Evolutionary conservation across 2,329 filamentous ascomycete species (phyloP).

Genomic region (Sclerotinia trifoliorum): DNA sequence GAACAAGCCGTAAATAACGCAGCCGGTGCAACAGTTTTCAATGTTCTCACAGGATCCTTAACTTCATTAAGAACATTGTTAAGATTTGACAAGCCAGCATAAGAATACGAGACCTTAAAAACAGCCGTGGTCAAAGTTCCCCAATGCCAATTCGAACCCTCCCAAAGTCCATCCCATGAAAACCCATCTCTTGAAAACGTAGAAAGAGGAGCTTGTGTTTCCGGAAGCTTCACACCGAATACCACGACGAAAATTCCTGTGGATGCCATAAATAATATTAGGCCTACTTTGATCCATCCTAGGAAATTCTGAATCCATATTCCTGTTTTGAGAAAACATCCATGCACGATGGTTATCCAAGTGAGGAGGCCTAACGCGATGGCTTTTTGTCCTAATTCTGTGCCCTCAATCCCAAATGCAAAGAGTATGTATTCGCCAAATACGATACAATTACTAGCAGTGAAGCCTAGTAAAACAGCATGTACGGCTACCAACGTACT

Average conservation of each 20-base stretch:
- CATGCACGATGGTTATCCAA: slow-evolving; percentile 57
- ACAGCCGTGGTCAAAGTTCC: slow-evolving; percentile 57
- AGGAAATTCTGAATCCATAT: slow-evolving; percentile 60
- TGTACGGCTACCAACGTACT: slow-evolving; percentile 54
- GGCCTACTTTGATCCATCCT: slow-evolving; percentile 61
- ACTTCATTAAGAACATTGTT: slow-evolving; percentile 59
- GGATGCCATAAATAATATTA: slow-evolving; percentile 61
- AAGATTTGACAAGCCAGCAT: slow-evolving; percentile 53
- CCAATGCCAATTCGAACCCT: slow-evolving; percentile 67
- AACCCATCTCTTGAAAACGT: slow-evolving; percentile 6
- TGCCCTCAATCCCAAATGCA: slow-evolving; percentile 44
- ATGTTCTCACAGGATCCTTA: slow-evolving; percentile 54
- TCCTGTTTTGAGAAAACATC: slow-evolving; percentile 55
- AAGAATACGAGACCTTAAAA: slow-evolving; percentile 57
- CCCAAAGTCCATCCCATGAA: slow-evolving; percentile 57
- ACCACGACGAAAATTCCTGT: slow-evolving; percentile 60
- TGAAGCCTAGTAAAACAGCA: slow-evolving; percentile 51
- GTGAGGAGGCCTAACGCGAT: slow-evolving; percentile 53
- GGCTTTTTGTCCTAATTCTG: slow-evolving; percentile 48
- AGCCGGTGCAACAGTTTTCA: slow-evolving; percentile 55
- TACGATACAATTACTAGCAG: slow-evolving; percentile 52
- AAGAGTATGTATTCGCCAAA: slow-evolving; percentile 53
- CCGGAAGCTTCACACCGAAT: slow-evolving; percentile 40
- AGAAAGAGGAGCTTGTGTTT: slow-evolving; percentile 27
- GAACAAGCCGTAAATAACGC: slow-evolving; percentile 53